A percentile compares a stretch with the other conserved stretches of the same genome.
phyloP scores from a whole-genome alignment of 2,329 filamentous ascomycete genomes.

The Colletotrichum eremochloae region DNA sequence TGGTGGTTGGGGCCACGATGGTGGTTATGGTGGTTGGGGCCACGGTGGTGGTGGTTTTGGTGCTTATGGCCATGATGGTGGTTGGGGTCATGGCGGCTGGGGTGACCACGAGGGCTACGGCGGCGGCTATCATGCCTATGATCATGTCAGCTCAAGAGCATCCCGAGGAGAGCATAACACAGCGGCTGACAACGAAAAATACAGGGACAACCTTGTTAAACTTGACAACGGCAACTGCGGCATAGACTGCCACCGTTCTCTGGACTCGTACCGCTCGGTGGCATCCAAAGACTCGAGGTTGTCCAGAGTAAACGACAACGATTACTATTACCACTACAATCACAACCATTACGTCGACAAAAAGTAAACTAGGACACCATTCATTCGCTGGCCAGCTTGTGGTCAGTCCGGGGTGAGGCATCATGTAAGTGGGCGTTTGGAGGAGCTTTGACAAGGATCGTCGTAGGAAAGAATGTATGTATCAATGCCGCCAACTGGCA shows the following conservation, averaged over 20 bases:
- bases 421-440: neutral
- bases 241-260: neutral
- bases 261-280: slow-evolving; percentile 7
- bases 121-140: neutral
- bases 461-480: neutral
- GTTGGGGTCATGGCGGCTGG: too few relatives aligned
- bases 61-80: too few relatives aligned
- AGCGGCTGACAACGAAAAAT: slow-evolving; percentile 1
- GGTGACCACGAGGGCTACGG: neutral
- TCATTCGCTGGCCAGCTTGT: neutral
- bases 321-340: neutral
- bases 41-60: too few relatives aligned
- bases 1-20: too few relatives aligned
- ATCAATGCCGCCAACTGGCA: neutral
- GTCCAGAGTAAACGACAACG: neutral
- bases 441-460: neutral
- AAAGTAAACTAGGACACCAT: neutral
- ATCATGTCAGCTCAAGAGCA: neutral
- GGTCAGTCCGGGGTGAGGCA: neutral
- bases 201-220: slow-evolving; percentile 27
- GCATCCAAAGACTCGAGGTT: neutral
- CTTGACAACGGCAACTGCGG: neutral
- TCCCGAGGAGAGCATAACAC: slow-evolving; percentile 22
- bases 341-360: neutral
- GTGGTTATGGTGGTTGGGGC: too few relatives aligned